Percentiles rank a stretch among this genome's conserved stretches.
Evolutionary conservation across 225 moss, liverwort and hornwort species (phyloP).

Genomic region (Straminergon stramineum): DNA sequence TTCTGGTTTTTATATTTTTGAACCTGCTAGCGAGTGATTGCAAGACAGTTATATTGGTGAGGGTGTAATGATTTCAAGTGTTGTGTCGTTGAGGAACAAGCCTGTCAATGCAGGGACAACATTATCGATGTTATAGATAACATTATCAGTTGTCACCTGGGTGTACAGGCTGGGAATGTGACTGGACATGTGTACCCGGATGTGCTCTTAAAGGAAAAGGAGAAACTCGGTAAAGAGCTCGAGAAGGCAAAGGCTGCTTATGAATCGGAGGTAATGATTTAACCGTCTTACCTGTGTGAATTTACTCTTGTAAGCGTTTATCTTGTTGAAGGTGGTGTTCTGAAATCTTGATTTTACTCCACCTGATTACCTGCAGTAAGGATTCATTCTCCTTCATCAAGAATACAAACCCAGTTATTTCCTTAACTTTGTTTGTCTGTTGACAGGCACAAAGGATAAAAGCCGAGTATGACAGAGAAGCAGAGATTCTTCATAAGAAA

Average conservation of each 20-base stretch:
- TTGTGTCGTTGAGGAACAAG: background rate
- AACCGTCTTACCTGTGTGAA: background rate
- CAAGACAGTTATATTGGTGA: background rate
- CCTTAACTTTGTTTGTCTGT: background rate
- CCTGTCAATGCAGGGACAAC: background rate
- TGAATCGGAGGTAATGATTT: conserved; percentile 24
- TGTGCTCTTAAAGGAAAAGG: conserved; percentile 42
- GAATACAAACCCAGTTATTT: background rate
- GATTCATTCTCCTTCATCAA: background rate
- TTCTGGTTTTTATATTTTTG: background rate
- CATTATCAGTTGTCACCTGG: background rate
- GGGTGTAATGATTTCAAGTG: background rate
- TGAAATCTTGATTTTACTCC: background rate
- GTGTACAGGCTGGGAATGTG: conserved; percentile 21
- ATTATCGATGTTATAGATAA: background rate
- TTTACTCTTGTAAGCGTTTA: background rate
- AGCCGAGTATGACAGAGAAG: conserved; percentile 49
- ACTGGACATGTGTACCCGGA: conserved; percentile 10
- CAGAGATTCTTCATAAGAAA: conserved; percentile 40
- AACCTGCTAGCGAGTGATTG: background rate
- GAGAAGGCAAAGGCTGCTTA: conserved; percentile 31
- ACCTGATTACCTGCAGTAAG: background rate
- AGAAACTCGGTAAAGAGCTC: conserved; percentile 26
- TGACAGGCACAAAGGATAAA: conserved; percentile 42
- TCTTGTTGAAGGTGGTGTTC: background rate